Base-by-base conservation (phyloP, 2,329 filamentous ascomycete genomes). In the Botrytis sinoallii region DNA sequence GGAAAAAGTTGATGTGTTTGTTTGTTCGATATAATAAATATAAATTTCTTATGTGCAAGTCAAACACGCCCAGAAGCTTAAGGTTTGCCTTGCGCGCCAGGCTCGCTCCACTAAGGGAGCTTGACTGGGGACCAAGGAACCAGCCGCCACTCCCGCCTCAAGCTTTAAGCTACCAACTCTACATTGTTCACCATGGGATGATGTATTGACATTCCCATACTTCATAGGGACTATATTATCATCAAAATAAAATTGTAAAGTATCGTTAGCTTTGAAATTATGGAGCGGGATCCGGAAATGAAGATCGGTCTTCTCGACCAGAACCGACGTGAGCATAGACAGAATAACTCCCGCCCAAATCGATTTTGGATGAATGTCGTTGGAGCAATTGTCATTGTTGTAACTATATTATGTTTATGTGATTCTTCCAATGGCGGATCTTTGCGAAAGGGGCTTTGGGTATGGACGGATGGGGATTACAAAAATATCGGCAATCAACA, bases 81-180 rank as follows among this genome's bases (percentile, higher is more conserved):
- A 69, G 48, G 38, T 57, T n/a, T 68, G 71, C 71, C 71, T 72
- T 72, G 71, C 71, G 71, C 71, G 71, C 46, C 52, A 72, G 71
- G 71, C 71, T 60, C 29, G 40, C 68, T 42, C 48, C 48, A 42
- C 16, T 42, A 68, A 55, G 35, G 18, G 70, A 67, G 46, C 52
- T 72, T 72, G 16, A 55, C 48, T 55, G 48, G 48, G 25, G 16
- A 55, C 16, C 18, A 18, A 9, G 29, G 29, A 67, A 46, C 29
- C 61, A n/a, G 46, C 65, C 46, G n/a, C 70, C 22, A 35, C 22
- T 35, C 35, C 22, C 29, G 32, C 18, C 20, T 48, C 52, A 29
- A n/a, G 32, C 38, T 57, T n/a, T 38, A 44, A 72, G 38, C 71
- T 69, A 29, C 52, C n/a, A 67, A 46, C 48, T 69, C 55, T 52